These are phyloP conservation scores for Wickerhamomyces rabaulensis DNA, from an alignment of 805 yeast genomes.

Conservation along the genomic window DNA sequence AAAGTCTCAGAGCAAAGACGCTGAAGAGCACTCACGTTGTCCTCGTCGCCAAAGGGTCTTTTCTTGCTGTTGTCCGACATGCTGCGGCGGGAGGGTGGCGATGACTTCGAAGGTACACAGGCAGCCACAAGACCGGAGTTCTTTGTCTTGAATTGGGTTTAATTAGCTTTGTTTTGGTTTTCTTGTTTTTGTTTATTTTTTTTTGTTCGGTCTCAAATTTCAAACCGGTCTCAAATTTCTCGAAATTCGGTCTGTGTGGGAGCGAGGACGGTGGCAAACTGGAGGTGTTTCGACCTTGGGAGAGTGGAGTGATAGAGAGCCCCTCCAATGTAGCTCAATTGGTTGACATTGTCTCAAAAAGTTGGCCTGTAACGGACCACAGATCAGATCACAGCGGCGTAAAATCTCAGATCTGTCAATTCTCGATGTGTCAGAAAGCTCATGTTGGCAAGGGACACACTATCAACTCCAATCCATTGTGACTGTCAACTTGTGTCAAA, in stretches of 20 bases:
- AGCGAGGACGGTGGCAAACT: too few species aligned
- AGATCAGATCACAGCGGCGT: too few species aligned
- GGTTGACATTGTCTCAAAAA: too few species aligned
- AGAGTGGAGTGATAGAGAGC: too few species aligned
- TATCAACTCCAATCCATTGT: background rate
- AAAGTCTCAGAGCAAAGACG: background rate
- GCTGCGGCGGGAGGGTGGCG: background rate
- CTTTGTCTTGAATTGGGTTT: background rate
- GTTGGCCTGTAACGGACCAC: too few species aligned
- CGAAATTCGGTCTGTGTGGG: background rate
- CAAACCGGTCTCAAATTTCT: background rate
- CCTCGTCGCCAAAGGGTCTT: conserved; percentile 12
- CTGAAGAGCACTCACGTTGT: conserved; percentile 3
- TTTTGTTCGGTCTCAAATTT: background rate
- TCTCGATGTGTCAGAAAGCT: background rate
- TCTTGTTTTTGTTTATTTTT: background rate
- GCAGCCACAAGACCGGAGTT: background rate
- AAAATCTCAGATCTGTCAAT: background rate
- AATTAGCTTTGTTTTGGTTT: background rate
- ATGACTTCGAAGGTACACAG: background rate
- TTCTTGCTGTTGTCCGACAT: conserved; percentile 12
- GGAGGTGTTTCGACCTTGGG: too few species aligned
- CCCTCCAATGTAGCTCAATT: too few species aligned
- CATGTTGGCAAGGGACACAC: background rate
- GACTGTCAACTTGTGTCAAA: too few species aligned